Evolutionary conservation across 768 basidiomycete species (phyloP).

Genomic region (Tricholoma saponaceum): DNA sequence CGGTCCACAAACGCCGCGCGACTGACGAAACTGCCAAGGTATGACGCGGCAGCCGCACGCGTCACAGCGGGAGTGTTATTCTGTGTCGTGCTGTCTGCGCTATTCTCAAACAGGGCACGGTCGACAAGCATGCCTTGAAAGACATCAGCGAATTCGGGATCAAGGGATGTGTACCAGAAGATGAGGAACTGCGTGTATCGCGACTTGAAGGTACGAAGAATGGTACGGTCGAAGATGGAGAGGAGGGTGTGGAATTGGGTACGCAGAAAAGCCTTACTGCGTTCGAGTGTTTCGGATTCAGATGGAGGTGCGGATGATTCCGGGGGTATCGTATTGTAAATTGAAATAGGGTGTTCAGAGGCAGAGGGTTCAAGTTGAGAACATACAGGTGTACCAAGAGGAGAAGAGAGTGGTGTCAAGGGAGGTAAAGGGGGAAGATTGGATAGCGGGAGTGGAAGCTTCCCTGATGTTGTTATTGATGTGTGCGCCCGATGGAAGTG

Average conservation of each 20-base stretch:
- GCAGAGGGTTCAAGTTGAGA: constrained; percentile 3
- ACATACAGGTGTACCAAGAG: constrained; percentile 21
- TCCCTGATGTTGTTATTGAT: constrained; percentile 16
- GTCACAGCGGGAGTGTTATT: constrained; percentile 62
- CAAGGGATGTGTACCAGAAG: constrained; percentile 93
- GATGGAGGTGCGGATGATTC: constrained; percentile 17
- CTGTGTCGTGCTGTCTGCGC: constrained; percentile 16
- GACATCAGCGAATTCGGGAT: constrained; percentile 83
- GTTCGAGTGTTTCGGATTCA: constrained; percentile 12
- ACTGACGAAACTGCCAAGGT: constrained; percentile 89
- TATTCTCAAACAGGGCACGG: constrained; percentile 62
- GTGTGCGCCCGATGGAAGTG: constrained; percentile 62
- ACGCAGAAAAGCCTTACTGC: constrained; percentile 35
- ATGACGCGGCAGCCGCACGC: constrained; percentile 89
- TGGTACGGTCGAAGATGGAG: constrained; percentile 89
- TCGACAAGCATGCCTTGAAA: constrained; percentile 95
- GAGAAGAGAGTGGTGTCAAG: constrained; percentile 22
- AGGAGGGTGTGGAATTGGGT: constrained; percentile 84
- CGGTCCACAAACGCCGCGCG: constrained; percentile 84
- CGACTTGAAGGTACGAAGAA: constrained; percentile 94
- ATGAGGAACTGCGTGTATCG: constrained; percentile 96
- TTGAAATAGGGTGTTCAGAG: constrained; percentile 3
- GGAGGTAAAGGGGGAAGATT: constrained; percentile 31
- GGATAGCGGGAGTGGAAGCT: constrained; percentile 22
- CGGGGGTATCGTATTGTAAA: constrained; percentile 18